These are phyloP conservation scores for Vaccinium corymbosum DNA, from an alignment of 148 eudicot species.

Conservation along the genomic window DNA sequence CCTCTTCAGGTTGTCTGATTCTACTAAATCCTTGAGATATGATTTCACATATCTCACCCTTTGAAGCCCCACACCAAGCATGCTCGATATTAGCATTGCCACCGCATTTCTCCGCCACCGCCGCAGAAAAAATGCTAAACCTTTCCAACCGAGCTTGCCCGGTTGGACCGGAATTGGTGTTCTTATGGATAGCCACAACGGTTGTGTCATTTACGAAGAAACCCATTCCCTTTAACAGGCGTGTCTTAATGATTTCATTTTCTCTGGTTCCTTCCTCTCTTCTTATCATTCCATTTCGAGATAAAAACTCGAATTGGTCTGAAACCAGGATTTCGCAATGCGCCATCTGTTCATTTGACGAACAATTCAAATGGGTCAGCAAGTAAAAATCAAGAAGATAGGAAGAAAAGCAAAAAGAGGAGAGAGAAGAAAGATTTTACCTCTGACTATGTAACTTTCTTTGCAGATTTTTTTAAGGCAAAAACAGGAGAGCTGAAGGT, in stretches of 20 bases:
- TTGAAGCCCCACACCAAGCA: not conserved
- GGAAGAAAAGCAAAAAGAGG: not conserved
- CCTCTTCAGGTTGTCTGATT: not conserved
- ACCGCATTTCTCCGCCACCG: not conserved
- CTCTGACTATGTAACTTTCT: not conserved
- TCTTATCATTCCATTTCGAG: not conserved
- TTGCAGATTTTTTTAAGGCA: not conserved
- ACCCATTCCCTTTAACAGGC: not conserved
- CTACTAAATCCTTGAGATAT: not conserved
- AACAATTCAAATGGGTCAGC: too few species aligned
- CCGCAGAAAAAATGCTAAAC: not conserved
- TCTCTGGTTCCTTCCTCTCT: not conserved
- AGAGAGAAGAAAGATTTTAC: not conserved
- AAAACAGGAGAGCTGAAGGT: not conserved
- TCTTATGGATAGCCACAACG: not conserved
- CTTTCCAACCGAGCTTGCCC: not conserved
- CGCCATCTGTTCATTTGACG: too few species aligned
- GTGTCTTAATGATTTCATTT: too few species aligned
- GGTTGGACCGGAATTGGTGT: not conserved
- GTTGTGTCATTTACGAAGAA: not conserved
- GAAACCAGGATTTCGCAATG: too few species aligned
- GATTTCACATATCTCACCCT: not conserved
- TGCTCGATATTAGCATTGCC: not conserved
- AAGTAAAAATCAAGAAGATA: too few species aligned
- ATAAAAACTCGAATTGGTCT: not conserved